These are phyloP conservation scores for Colletotrichum destructivum DNA, from an alignment of 2,329 filamentous ascomycete genomes.

Conservation along the genomic window DNA sequence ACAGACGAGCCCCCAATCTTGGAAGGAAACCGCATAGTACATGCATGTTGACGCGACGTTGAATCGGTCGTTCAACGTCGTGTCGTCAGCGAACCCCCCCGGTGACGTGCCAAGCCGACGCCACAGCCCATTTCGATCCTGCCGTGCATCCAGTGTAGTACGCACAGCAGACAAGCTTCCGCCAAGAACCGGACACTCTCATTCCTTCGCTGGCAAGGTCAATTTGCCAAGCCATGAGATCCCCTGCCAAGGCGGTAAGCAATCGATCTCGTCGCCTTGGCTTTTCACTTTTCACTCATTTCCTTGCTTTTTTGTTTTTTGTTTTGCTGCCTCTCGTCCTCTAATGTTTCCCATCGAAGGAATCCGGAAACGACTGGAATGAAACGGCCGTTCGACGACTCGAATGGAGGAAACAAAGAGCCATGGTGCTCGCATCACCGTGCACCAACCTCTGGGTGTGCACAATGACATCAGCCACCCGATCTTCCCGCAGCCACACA, in stretches of 20 bases:
- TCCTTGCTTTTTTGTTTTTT: not conserved
- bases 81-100: constrained; percentile 35
- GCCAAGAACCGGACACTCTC: constrained; percentile 19
- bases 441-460: not conserved
- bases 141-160: not conserved
- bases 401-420: not conserved
- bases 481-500: not conserved
- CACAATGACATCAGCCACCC: constrained; percentile 18
- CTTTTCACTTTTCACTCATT: constrained; percentile 10
- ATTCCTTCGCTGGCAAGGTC: not conserved
- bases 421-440: not conserved
- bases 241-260: constrained; percentile 21
- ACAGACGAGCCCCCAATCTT: too few relatives aligned
- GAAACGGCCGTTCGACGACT: too few relatives aligned
- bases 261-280: constrained; percentile 31
- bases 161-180: constrained; percentile 36
- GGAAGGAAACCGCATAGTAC: too few relatives aligned
- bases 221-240: constrained; percentile 1
- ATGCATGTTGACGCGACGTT: not conserved
- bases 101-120: constrained; percentile 39
- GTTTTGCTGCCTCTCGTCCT: not conserved
- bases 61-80: not conserved
- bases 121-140: constrained; percentile 14
- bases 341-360: not conserved
- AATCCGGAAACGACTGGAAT: not conserved